Evolutionary conservation across 345 rosid species (phyloP).

Genomic region (Pseudoturritis turrita): DNA sequence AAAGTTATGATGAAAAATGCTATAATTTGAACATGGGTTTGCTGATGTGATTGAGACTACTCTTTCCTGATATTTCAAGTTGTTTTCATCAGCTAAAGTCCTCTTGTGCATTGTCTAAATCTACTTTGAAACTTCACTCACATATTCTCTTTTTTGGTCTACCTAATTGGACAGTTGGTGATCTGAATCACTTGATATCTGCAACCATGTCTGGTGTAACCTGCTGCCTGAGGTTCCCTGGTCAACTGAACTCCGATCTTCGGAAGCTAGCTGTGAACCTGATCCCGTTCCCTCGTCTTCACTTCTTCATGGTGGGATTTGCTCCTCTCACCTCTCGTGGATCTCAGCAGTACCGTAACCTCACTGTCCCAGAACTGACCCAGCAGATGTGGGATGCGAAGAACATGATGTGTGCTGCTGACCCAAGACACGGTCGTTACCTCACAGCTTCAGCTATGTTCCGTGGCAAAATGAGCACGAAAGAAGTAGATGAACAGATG

Average conservation of each 20-base stretch:
- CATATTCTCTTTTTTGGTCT: neutral
- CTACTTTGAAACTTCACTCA: neutral
- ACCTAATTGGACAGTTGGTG: slow-evolving; percentile 43
- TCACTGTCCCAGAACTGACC: slow-evolving; percentile 71
- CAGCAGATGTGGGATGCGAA: slow-evolving; percentile 85
- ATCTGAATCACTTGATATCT: slow-evolving; percentile 64
- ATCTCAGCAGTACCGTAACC: slow-evolving; percentile 66
- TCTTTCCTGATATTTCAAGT: neutral
- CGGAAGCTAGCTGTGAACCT: slow-evolving; percentile 69
- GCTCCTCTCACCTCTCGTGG: slow-evolving; percentile 86
- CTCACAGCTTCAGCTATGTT: slow-evolving; percentile 74
- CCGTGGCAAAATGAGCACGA: slow-evolving; percentile 79
- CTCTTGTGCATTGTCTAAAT: neutral
- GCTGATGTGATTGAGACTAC: neutral
- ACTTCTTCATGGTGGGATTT: slow-evolving; percentile 77
- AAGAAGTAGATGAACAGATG: slow-evolving; percentile 75
- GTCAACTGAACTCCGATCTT: slow-evolving; percentile 65
- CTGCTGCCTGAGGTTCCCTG: slow-evolving; percentile 72
- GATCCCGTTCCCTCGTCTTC: slow-evolving; percentile 72
- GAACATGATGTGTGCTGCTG: slow-evolving; percentile 86
- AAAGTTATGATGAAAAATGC: neutral
- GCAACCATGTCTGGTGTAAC: slow-evolving; percentile 77
- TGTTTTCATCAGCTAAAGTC: neutral
- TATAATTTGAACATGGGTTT: neutral
- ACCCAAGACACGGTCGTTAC: slow-evolving; percentile 67